phyloP scores from a whole-genome alignment of 2,329 filamentous ascomycete genomes.

The Helotiales sp. region DNA sequence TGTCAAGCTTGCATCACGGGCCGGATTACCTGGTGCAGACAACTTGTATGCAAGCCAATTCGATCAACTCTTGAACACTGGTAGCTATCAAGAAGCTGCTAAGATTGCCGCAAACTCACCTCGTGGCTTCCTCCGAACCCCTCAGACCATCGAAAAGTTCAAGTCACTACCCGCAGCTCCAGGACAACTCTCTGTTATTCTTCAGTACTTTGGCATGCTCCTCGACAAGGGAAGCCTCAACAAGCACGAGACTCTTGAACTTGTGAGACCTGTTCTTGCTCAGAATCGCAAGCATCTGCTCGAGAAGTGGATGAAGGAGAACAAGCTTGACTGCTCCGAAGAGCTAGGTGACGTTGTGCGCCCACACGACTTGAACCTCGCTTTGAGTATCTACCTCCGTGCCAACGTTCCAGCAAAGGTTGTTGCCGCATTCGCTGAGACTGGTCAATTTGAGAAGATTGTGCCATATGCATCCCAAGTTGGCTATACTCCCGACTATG shows the following conservation, averaged over 20 bases:
- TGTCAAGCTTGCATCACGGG: constrained; percentile 93
- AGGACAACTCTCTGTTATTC: constrained; percentile 87
- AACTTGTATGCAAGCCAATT: constrained; percentile 92
- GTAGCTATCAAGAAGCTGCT: constrained; percentile 84
- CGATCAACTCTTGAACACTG: constrained; percentile 77
- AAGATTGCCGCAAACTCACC: constrained; percentile 97
- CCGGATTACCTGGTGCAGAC: constrained; percentile 90
- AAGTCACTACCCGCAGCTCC: constrained; percentile 80
- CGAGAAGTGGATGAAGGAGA: constrained; percentile 97
- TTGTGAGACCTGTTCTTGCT: constrained; percentile 86
- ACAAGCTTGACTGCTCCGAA: constrained; percentile 94
- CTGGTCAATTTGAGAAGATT: constrained; percentile 96
- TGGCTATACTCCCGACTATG: constrained; percentile 94
- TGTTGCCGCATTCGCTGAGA: constrained; percentile 91
- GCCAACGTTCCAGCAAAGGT: constrained; percentile 92
- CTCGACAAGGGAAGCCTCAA: constrained; percentile 94
- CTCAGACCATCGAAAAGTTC: constrained; percentile 94
- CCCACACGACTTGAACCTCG: constrained; percentile 83
- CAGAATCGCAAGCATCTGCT: constrained; percentile 95
- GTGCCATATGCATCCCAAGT: constrained; percentile 83
- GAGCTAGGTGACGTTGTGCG: constrained; percentile 94
- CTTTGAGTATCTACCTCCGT: constrained; percentile 85
- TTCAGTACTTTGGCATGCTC: constrained; percentile 97
- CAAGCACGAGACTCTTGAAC: constrained; percentile 88
- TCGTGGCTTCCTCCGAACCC: constrained; percentile 88